Evolutionary conservation across 2,329 filamentous ascomycete species (phyloP).

Genomic region (Aspergillus glaucus): DNA sequence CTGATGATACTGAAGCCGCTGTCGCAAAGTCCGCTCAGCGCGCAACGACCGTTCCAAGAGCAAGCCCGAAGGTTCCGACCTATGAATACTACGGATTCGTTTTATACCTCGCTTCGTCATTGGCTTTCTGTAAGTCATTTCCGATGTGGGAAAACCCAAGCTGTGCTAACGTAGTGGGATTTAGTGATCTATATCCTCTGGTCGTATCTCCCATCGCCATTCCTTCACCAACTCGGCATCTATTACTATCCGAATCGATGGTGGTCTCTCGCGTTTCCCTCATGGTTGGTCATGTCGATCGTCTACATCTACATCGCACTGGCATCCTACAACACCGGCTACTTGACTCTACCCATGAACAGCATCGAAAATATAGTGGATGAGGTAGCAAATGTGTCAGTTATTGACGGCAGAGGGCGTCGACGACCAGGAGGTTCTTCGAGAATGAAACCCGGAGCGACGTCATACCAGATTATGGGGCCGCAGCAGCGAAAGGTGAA

Average conservation of each 20-base stretch:
- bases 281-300: conserved; percentile 80
- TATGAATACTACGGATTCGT: conserved; percentile 99
- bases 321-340: conserved; percentile 82
- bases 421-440: conserved; percentile 42
- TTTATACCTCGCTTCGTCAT: conserved; percentile 80
- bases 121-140: conserved; percentile 63
- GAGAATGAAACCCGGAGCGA: conserved; percentile 36
- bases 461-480: conserved; percentile 37
- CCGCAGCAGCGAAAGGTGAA: conserved; percentile 46
- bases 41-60: conserved; percentile 66
- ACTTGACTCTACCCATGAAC: conserved; percentile 72
- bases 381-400: conserved; percentile 77
- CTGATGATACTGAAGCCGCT: conserved; percentile 53
- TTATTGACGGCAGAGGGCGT: conserved; percentile 65
- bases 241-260: conserved; percentile 96
- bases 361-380: conserved; percentile 88
- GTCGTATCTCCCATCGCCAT: conserved; percentile 86
- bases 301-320: conserved; percentile 93
- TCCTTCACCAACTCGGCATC: conserved; percentile 87
- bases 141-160: background rate
- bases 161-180: background rate
- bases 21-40: conserved; percentile 56
- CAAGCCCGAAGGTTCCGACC: conserved; percentile 89
- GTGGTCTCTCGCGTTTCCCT: conserved; percentile 92
- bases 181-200: conserved; percentile 62